Base-by-base conservation (phyloP, 148 eudicot genomes). In the Silene latifolia region DNA sequence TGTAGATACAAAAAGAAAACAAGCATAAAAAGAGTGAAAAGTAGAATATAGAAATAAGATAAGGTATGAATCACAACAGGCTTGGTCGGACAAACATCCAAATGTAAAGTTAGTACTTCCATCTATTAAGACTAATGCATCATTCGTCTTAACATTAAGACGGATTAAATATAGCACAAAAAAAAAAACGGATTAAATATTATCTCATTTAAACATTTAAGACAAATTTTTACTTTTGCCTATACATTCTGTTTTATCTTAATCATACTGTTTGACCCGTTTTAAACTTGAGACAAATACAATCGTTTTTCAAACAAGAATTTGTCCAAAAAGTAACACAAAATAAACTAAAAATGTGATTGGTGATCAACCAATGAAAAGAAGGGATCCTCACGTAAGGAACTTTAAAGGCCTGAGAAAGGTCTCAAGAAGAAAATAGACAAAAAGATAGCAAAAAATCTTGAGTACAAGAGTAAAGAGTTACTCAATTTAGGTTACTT, bases 401-500 rank as follows among this genome's bases (percentile, higher is more conserved):
- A 12, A 35, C 74, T 74, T 76, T 77, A 32, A 56, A 35, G 73
- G 77, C 75, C 63, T 64, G 76, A 32, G 42, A 59, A 63, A 10
- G 24, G 69, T 53, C 69, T 20, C 23, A 74, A 18, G 65, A 39
- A 54, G 24, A 19, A 48, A 57, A 18, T 14, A 20, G 62, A 35
- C 27, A 63, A n/a, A 74, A 19, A 62, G 56, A 75, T n/a, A n/a
- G n/a, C n/a, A n/a, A 48, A 5, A 61, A 60, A 56, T 79, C 1
- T 39, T 72, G 47, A 79, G 60, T 79, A 47, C 7, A 23, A 71
- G 48, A 73, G 83, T 86, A n/a, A n/a, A n/a, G n/a, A n/a, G n/a
- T 86, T 85, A 79, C 83, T 15, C 58, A 79, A 76, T 5, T 24
- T 25, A 61, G 53, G 32, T 67, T 29, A 57, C 21, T 72, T 82